phyloP scores from a whole-genome alignment of 345 rosid genomes.

The Conringia planisiliqua region DNA sequence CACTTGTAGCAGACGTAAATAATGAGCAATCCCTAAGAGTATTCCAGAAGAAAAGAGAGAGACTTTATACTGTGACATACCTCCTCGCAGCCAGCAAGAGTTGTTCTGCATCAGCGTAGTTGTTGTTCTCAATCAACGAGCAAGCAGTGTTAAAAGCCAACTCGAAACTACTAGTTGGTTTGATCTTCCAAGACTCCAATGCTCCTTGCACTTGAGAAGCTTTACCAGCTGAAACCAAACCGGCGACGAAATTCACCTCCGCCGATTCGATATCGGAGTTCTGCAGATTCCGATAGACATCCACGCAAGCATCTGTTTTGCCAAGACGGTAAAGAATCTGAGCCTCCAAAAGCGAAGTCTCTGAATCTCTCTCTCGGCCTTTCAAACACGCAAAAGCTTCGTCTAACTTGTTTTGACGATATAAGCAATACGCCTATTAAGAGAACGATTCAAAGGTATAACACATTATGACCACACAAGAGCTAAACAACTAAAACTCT shows the following conservation, averaged over 20 bases:
- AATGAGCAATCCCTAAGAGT: background rate
- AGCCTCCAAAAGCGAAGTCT: constrained; percentile 66
- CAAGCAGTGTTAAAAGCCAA: constrained; percentile 89
- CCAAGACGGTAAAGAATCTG: constrained; percentile 85
- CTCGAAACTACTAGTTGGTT: constrained; percentile 71
- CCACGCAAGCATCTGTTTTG: constrained; percentile 65
- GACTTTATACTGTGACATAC: constrained; percentile 33
- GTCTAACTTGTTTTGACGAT: constrained; percentile 80
- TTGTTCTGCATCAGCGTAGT: constrained; percentile 74
- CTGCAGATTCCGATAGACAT: constrained; percentile 56
- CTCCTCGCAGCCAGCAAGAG: constrained; percentile 77
- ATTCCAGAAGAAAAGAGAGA: background rate
- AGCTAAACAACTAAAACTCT: background rate
- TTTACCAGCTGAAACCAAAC: constrained; percentile 73
- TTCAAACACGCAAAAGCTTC: constrained; percentile 62
- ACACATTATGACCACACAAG: no score
- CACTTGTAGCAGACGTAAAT: background rate
- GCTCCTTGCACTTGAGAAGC: constrained; percentile 67
- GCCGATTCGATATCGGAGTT: constrained; percentile 53
- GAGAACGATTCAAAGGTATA: background rate
- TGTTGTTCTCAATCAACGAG: constrained; percentile 66
- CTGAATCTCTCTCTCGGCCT: constrained; percentile 50
- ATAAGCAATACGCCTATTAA: constrained; percentile 82
- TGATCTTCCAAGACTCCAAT: constrained; percentile 61
- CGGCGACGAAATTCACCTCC: constrained; percentile 70